Evolutionary conservation across 176 grass and related monocot genomes (phyloP).

Genomic region (Tillandsia fasciculata): DNA sequence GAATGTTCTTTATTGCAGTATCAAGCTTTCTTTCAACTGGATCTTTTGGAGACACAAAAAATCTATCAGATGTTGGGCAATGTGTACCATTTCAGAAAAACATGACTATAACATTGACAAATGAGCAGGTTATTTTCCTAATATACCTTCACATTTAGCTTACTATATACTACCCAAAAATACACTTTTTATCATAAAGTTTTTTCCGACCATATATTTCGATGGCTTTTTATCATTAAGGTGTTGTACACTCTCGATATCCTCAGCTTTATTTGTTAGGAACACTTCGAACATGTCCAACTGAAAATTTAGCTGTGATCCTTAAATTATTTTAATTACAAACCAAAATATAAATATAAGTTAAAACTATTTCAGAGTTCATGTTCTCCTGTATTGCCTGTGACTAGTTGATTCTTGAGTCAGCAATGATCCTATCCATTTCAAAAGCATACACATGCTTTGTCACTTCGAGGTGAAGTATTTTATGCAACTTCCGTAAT

Average conservation of each 20-base stretch:
- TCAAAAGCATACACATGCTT: too few species aligned
- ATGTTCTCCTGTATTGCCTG: too few species aligned
- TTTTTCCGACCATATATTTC: not conserved
- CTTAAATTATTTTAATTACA: not conserved
- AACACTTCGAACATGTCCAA: not conserved
- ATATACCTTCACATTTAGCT: not conserved
- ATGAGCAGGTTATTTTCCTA: slow-evolving; percentile 46
- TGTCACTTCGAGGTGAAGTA: too few species aligned
- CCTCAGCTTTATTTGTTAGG: not conserved
- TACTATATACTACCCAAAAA: not conserved
- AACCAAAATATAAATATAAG: not conserved
- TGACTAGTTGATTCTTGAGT: not conserved
- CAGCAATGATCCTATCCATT: too few species aligned
- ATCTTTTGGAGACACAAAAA: slow-evolving; percentile 46
- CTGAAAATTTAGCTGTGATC: not conserved
- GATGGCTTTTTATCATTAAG: not conserved
- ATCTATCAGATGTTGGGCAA: slow-evolving; percentile 48
- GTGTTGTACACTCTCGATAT: not conserved
- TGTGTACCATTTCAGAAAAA: slow-evolving; percentile 94
- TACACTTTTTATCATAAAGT: not conserved
- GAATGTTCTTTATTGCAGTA: slow-evolving; percentile 90
- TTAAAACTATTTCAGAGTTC: not conserved
- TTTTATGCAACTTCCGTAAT: too few species aligned
- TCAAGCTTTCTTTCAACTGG: slow-evolving; percentile 47
- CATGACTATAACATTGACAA: slow-evolving; percentile 59